phyloP scores from a whole-genome alignment of 257 asterid species.

The Forsythia suspensa region DNA sequence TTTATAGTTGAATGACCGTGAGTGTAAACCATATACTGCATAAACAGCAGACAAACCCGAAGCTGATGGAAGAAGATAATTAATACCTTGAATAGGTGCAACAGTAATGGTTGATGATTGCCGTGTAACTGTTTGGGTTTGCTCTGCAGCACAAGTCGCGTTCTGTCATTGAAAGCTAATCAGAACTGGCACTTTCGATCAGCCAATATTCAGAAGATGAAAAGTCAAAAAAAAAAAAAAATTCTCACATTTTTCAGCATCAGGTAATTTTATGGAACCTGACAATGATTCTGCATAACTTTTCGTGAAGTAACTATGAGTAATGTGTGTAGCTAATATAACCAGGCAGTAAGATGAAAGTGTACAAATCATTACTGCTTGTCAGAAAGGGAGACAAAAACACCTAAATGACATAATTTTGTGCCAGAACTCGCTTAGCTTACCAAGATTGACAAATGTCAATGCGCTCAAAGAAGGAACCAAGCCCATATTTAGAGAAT shows the following conservation, averaged over 20 bases:
- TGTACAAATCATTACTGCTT: background rate
- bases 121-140: conserved; percentile 85
- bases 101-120: conserved; percentile 85
- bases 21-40: background rate
- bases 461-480: background rate
- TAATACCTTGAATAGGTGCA: conserved; percentile 78
- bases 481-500: background rate
- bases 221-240: background rate
- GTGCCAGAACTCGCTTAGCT: background rate
- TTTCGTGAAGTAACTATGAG: background rate
- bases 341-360: background rate
- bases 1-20: background rate
- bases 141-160: conserved; percentile 79
- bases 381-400: background rate
- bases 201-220: background rate
- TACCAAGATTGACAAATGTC: background rate
- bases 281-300: background rate
- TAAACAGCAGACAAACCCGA: background rate
- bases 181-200: background rate
- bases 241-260: background rate
- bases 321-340: background rate
- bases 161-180: conserved; percentile 46
- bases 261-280: background rate
- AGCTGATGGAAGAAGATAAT: background rate
- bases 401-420: background rate